Evolutionary conservation across 345 rosid genomes (phyloP).

Genomic region (Populus alba): DNA sequence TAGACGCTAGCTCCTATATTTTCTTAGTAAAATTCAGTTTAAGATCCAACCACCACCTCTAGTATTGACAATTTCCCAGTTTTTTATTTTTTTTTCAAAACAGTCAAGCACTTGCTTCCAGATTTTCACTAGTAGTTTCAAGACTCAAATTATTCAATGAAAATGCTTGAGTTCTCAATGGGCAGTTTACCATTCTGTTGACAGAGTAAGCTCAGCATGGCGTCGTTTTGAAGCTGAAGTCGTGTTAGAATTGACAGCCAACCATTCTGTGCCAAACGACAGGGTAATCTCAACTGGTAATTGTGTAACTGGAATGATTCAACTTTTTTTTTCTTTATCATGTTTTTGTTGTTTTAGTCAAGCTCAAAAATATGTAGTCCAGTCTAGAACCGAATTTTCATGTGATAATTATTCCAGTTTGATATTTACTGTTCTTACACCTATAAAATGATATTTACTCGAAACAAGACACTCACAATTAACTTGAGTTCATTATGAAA

Average conservation of each 20-base stretch:
- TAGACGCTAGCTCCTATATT: background rate
- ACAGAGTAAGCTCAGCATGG: conserved; percentile 86
- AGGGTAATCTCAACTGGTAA: background rate
- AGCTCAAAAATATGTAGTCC: background rate
- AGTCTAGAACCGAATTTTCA: background rate
- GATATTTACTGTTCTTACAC: background rate
- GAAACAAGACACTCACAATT: background rate
- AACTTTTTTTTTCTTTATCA: too few species aligned
- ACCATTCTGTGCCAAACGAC: conserved; percentile 39
- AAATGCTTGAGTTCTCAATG: background rate
- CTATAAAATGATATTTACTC: background rate
- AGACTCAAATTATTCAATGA: background rate
- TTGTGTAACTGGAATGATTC: background rate
- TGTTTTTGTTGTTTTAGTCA: too few species aligned
- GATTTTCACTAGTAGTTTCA: background rate
- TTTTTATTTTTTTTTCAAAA: background rate
- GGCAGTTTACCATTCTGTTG: conserved; percentile 74
- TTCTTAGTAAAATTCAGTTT: too few species aligned
- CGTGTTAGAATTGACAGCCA: conserved; percentile 51
- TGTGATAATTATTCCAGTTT: background rate
- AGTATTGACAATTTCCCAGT: background rate
- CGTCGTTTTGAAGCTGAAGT: conserved; percentile 66
- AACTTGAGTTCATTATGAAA: background rate
- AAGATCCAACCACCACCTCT: background rate
- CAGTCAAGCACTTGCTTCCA: background rate